Conservation (phyloP, 768 basidiomycete species). For the Pulveroboletus frians region DNA sequence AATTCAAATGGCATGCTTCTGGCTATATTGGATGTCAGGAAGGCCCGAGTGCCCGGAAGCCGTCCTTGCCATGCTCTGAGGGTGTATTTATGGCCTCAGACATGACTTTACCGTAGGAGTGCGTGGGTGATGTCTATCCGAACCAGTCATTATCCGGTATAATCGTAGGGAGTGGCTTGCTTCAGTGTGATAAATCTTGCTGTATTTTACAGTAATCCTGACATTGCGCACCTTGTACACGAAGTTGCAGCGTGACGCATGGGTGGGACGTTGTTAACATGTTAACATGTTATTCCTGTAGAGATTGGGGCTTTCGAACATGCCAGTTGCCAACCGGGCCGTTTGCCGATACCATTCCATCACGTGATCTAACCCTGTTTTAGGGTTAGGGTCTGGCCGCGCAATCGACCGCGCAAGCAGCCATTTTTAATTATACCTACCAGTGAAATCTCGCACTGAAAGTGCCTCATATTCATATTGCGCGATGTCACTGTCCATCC, state of each 20-base stretch:
- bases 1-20: conserved; percentile 13
- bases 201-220: not conserved
- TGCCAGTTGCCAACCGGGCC: too few species aligned
- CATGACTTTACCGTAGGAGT: not conserved
- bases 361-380: conserved; percentile 10
- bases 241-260: not conserved
- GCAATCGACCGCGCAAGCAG: not conserved
- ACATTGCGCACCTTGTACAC: not conserved
- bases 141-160: not conserved
- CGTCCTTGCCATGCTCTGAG: conserved; percentile 2
- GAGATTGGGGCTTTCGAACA: conserved; percentile 3
- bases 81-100: not conserved
- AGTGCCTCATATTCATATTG: not conserved
- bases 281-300: too few species aligned
- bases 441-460: not conserved
- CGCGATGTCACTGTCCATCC: conserved; percentile 45
- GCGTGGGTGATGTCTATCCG: not conserved
- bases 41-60: not conserved
- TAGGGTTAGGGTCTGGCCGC: conserved; percentile 22
- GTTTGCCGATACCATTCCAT: too few species aligned
- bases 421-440: too few species aligned
- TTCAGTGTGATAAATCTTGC: not conserved
- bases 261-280: too few species aligned
- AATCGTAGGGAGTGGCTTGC: not conserved
- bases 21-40: not conserved